Evolutionary conservation across 768 basidiomycete genomes (phyloP).

Genomic region (Trametes elegans): DNA sequence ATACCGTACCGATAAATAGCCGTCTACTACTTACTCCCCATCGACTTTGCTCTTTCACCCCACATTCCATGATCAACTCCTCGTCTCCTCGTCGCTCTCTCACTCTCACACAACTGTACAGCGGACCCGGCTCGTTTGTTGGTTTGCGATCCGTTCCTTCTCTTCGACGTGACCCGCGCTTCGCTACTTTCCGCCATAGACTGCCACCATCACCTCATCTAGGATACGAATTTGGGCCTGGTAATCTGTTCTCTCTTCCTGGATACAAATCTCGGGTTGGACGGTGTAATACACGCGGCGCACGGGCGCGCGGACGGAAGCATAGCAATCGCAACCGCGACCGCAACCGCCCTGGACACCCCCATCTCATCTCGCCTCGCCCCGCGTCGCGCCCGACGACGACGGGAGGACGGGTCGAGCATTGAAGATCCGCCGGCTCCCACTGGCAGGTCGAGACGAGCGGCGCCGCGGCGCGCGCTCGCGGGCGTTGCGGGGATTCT

Average conservation of each 20-base stretch:
- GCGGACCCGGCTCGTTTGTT: not conserved
- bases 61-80: slow-evolving; percentile 8
- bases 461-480: too few species aligned
- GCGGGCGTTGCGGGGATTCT: not conserved
- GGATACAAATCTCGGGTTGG: not conserved
- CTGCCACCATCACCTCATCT: slow-evolving; percentile 2
- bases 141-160: not conserved
- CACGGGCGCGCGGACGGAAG: not conserved
- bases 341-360: too few species aligned
- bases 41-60: slow-evolving; percentile 12
- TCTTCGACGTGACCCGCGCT: not conserved
- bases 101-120: not conserved
- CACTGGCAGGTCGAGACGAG: too few species aligned
- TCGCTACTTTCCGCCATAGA: slow-evolving; percentile 9
- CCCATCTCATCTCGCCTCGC: too few species aligned
- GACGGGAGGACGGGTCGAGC: too few species aligned
- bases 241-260: not conserved
- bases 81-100: not conserved
- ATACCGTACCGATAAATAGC: slow-evolving; percentile 20
- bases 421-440: too few species aligned
- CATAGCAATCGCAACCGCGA: too few species aligned
- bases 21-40: slow-evolving; percentile 7
- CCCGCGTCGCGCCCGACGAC: too few species aligned
- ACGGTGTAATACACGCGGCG: not conserved
- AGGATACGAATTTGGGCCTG: slow-evolving; percentile 5